phyloP scores from a whole-genome alignment of 2,329 filamentous ascomycete species.

The Nannizzia gypsea region DNA sequence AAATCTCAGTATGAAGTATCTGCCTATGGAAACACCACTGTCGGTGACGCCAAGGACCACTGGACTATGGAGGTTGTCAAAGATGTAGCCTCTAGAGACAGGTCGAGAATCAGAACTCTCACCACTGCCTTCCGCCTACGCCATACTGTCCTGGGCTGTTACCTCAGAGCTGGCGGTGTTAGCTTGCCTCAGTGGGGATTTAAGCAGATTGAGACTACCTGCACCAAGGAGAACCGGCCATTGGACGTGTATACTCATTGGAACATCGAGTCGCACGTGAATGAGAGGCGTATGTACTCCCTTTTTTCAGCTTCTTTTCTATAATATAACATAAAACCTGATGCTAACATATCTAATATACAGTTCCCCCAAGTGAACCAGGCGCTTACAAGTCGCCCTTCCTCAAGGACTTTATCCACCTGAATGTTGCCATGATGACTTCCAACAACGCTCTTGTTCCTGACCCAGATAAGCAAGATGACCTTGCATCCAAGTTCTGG shows the following conservation, averaged over 20 bases:
- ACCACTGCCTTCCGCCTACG: conserved; percentile 86
- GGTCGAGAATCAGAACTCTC: conserved; percentile 74
- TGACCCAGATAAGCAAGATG: conserved; percentile 97
- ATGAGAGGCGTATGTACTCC: conserved; percentile 67
- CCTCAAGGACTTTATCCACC: conserved; percentile 90
- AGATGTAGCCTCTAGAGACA: conserved; percentile 77
- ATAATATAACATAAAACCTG: background rate
- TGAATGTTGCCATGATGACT: conserved; percentile 99
- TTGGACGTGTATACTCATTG: conserved; percentile 93
- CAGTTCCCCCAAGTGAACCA: conserved; percentile 78
- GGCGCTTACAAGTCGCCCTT: conserved; percentile 94
- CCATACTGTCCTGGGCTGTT: conserved; percentile 74
- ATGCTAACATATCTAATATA: conserved; percentile 7
- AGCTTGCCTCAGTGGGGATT: conserved; percentile 99
- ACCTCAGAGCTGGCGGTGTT: conserved; percentile 85
- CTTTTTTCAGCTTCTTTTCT: background rate
- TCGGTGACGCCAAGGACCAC: conserved; percentile 96
- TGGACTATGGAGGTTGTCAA: conserved; percentile 87
- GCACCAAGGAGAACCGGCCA: conserved; percentile 83
- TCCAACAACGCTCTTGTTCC: conserved; percentile 97
- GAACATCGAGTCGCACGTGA: conserved; percentile 93
- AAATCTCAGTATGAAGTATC: conserved; percentile 91
- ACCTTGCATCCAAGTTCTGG: conserved; percentile 93
- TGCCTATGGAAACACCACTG: conserved; percentile 84
- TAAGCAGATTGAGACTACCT: conserved; percentile 97